phyloP scores from a whole-genome alignment of 164 flowering plant genomes.

The Chimonanthus praecox region DNA sequence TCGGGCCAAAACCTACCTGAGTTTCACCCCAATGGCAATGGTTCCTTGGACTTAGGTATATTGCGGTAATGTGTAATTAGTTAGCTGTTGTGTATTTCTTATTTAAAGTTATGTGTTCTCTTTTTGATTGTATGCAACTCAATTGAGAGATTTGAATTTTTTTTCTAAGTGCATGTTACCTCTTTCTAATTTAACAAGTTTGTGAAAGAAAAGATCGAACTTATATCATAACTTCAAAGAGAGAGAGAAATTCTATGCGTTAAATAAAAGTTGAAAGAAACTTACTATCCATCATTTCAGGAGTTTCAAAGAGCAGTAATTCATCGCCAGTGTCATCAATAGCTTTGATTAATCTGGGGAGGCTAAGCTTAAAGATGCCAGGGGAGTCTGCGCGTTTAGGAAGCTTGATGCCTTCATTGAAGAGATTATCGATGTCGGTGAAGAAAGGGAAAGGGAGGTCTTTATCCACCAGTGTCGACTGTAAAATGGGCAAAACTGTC shows the following conservation, averaged over 20 bases:
- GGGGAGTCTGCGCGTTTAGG: slow-evolving; percentile 12
- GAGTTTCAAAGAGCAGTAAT: slow-evolving; percentile 34
- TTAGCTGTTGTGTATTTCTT: no score
- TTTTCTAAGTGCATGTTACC: no score
- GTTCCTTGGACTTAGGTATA: no score
- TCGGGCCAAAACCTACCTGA: no score
- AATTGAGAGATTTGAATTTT: no score
- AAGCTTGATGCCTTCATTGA: slow-evolving; percentile 28
- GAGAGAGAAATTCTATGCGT: neutral
- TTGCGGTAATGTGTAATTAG: no score
- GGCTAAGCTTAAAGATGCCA: slow-evolving; percentile 3
- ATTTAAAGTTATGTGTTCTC: no score
- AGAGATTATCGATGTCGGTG: slow-evolving; percentile 39
- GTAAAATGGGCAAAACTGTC: slow-evolving; percentile 40
- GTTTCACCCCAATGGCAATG: no score
- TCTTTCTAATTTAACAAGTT: no score
- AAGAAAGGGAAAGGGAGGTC: slow-evolving; percentile 40
- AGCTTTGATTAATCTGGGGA: slow-evolving; percentile 25
- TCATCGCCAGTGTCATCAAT: slow-evolving; percentile 4
- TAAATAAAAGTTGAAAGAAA: neutral
- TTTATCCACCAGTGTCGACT: slow-evolving; percentile 21
- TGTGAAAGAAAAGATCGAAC: no score
- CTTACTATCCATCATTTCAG: slow-evolving; percentile 24
- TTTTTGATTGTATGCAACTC: no score
- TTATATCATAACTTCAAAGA: neutral